Evolutionary conservation across 768 basidiomycete species (phyloP), one percentile per base, ranked within the genome.

Genomic region (Baorangia bicolor): DNA sequence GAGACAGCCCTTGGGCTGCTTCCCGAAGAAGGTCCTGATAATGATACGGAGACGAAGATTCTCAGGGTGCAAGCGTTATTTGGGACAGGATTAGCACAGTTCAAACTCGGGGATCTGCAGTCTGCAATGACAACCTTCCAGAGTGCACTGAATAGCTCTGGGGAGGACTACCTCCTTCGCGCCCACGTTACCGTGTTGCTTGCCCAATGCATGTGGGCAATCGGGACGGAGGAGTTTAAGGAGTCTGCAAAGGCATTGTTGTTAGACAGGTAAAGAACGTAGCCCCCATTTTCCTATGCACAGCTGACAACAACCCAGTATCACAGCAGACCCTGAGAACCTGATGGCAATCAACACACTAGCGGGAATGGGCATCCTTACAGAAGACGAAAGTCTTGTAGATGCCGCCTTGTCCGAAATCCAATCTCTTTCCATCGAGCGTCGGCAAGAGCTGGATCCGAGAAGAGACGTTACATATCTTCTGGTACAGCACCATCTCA

Each of bases 381-480:
- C 87, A 4, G 78, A 79, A 33, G 94, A 96, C 63, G 85, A 88
- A 33, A 81, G 79, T 34, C 79, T 97, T 20, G 79, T 94, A 25
- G 92, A 95, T 67, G 94, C 94, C 2, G 89, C 93, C 0, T 74
- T 95, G 13, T 86, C 89, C 0, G 94, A 97, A 68, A 81, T 96
- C 18, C 77, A 87, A 20, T 75, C 81, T 0, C 75, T 94, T 23
- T 82, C 92, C 0, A 65, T 86, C 18, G 85, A 92, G 55, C 77
- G 82, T 58, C 78, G 87, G 51, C 77, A 78, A 43, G 71, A 77
- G 37, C 79, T 90, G 50, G 94, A 95, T 72, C 86, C 88, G 10
- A 69, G 75, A 35, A 77, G 85, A 54, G 81, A 90, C 58, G 85
- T 91, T 33, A 80, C 86, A 41, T 83, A 88, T 67, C 77, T 97